Evolutionary conservation across 2,329 filamentous ascomycete genomes (phyloP).

Genomic region (Bisporella sp.): DNA sequence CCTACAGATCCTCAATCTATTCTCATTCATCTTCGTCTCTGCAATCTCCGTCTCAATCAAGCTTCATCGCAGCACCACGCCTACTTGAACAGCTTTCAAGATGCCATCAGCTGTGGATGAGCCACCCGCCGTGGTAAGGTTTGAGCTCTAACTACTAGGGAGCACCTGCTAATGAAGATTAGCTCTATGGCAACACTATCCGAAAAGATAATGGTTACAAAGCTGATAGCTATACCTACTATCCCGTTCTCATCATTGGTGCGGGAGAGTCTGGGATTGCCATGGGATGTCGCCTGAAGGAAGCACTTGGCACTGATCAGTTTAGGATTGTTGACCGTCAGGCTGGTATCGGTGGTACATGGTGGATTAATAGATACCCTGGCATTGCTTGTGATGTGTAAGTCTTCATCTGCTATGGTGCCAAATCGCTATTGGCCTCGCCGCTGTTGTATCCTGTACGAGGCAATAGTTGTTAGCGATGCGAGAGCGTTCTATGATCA

Average conservation of each 20-base stretch:
- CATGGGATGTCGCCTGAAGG: constrained; percentile 49
- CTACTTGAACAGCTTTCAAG: neutral
- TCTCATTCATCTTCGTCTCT: no score
- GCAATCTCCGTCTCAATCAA: no score
- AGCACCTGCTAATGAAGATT: neutral
- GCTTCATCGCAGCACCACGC: no score
- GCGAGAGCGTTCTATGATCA: no score
- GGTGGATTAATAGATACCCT: constrained; percentile 54
- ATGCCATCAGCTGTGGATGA: neutral
- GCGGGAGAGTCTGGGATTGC: constrained; percentile 53
- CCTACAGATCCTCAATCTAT: no score
- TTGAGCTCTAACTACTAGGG: neutral
- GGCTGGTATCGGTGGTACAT: constrained; percentile 43
- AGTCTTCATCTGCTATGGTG: constrained; percentile 1
- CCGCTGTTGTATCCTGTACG: neutral
- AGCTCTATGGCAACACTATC: constrained; percentile 28
- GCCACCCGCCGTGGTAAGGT: neutral
- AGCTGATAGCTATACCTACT: constrained; percentile 29
- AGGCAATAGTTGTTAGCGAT: neutral
- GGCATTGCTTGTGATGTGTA: constrained; percentile 46
- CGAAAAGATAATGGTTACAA: constrained; percentile 32
- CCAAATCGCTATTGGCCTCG: neutral
- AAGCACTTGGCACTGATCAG: constrained; percentile 46
- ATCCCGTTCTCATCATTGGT: constrained; percentile 45
- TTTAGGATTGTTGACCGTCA: constrained; percentile 52